Base-by-base conservation (phyloP, 805 yeast species). In the Alloascoidea africana region DNA sequence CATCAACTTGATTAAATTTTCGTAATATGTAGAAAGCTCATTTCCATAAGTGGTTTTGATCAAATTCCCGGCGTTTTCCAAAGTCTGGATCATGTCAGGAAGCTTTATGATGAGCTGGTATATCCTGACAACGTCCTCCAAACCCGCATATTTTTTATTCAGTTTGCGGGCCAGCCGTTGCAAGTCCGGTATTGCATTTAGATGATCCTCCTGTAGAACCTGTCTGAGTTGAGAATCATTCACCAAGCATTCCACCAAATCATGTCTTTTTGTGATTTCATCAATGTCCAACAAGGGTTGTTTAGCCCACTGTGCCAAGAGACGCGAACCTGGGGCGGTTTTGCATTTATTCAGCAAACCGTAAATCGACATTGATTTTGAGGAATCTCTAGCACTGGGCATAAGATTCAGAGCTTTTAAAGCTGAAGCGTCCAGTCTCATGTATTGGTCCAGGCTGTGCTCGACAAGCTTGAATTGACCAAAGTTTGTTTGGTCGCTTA, bases 361-460 rank as follows among this genome's bases (percentile, higher is more conserved):
- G 52, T 72, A 87, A 33, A 91, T 58, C 5, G 93, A 80, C 62
- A 62, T 59, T 0, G 73, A 54, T 42, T 70, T 67, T 47, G 62
- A 61, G 3, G 62, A 50, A 39, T 62, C 68, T 17, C 62, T 50
- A 4, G 63, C 58, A 3, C 62, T 55, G 6, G 96, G 94, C 59
- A 87, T 84, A 17, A 91, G 63, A 52, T 89, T 89, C 42, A 91
- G 62, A 0, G 97, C 94, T 40, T 75, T 75, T 38, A 87, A 73
- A 0, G 97, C 94, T 1, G 96, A 76, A 4, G 89, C 73, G 52
- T 91, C 99, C 36, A 91, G 66, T 50, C 83, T 81, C 94, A 91
- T 84, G 54, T 66, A 87, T 44, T 80, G 76, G n/a, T 72, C 63
- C 36, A 89, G 63, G 41, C 77, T 76, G 54, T 87, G 89, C 44